These are phyloP conservation scores for Coccomyxa sp. DNA, from an alignment of 139 green algal species.

Conservation along the genomic window DNA sequence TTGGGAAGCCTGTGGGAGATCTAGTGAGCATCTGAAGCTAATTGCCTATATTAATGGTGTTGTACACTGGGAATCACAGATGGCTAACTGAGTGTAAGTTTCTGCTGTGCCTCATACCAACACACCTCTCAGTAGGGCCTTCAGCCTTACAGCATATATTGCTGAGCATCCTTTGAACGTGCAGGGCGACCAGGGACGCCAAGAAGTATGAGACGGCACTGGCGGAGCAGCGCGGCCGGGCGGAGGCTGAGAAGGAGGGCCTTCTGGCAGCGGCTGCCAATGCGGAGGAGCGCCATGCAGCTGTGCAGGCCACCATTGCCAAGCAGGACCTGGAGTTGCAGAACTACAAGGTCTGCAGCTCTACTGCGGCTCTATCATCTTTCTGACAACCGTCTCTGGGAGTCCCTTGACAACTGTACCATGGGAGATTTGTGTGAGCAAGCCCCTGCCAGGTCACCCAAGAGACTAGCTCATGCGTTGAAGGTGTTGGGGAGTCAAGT, in stretches of 20 bases:
- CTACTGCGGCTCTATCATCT: not conserved
- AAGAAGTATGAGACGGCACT: conserved; percentile 21
- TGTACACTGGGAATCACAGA: too few relatives aligned
- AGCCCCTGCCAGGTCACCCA: too few relatives aligned
- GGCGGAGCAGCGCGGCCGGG: conserved; percentile 17
- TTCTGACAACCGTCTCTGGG: not conserved
- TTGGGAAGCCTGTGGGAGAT: too few relatives aligned
- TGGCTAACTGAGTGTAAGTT: too few relatives aligned
- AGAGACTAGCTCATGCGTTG: too few relatives aligned
- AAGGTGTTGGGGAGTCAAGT: too few relatives aligned
- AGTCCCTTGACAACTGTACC: too few relatives aligned
- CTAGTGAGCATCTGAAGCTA: too few relatives aligned
- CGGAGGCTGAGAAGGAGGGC: conserved; percentile 20
- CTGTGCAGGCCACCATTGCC: conserved; percentile 9
- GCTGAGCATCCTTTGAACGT: not conserved
- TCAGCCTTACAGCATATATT: not conserved
- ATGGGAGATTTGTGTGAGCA: too few relatives aligned
- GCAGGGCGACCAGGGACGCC: not conserved
- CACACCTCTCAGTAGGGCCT: too few relatives aligned
- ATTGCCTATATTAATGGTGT: too few relatives aligned
- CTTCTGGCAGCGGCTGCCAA: conserved; percentile 8
- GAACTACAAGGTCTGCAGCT: conserved; percentile 38
- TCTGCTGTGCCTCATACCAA: too few relatives aligned
- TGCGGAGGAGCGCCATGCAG: conserved; percentile 9
- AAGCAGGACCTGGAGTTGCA: conserved; percentile 24